Percentiles rank a stretch among this genome's conserved stretches.
Conservation (phyloP, 495 filamentous ascomycete genomes). For the Podospora pseudoanserina region DNA sequence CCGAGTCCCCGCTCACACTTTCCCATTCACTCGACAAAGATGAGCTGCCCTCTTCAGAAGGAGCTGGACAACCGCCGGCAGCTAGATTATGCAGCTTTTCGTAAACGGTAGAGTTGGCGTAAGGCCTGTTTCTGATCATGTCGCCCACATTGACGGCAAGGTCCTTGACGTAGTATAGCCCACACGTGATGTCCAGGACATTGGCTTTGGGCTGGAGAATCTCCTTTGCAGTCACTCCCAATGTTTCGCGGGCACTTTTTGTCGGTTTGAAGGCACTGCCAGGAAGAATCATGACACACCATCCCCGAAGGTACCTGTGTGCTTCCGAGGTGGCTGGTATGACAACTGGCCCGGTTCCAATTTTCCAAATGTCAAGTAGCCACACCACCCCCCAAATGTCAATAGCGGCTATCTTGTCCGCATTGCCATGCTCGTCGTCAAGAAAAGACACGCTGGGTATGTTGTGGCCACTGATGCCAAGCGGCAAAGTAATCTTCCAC, state of each 20-base stretch:
- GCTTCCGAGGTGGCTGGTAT: background rate
- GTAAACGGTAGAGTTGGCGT: slow-evolving; percentile 2
- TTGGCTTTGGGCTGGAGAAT: slow-evolving; percentile 3
- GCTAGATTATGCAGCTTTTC: slow-evolving; percentile 5
- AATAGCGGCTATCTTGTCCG: slow-evolving; percentile 64
- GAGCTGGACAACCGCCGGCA: background rate
- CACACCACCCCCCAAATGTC: slow-evolving; percentile 66
- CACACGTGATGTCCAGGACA: slow-evolving; percentile 28
- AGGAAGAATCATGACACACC: slow-evolving; percentile 48
- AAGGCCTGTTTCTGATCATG: slow-evolving; percentile 11
- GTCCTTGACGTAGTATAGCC: slow-evolving; percentile 28
- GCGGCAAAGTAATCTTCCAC: slow-evolving; percentile 41
- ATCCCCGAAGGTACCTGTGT: slow-evolving; percentile 30
- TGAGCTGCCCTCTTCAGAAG: background rate
- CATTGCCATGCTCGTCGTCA: slow-evolving; percentile 58
- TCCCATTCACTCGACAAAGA: background rate
- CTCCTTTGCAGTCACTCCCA: slow-evolving; percentile 32
- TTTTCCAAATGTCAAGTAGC: slow-evolving; percentile 63
- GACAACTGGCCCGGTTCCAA: slow-evolving; percentile 15
- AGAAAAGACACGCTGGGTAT: slow-evolving; percentile 77
- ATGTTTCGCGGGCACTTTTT: slow-evolving; percentile 27
- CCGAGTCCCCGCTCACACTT: background rate
- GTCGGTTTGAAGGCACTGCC: slow-evolving; percentile 40
- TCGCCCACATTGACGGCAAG: slow-evolving; percentile 14
- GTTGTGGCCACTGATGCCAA: slow-evolving; percentile 47